Evolutionary conservation across 1,139 yeast species (phyloP).

Genomic region (Chernovozyma aurita): DNA sequence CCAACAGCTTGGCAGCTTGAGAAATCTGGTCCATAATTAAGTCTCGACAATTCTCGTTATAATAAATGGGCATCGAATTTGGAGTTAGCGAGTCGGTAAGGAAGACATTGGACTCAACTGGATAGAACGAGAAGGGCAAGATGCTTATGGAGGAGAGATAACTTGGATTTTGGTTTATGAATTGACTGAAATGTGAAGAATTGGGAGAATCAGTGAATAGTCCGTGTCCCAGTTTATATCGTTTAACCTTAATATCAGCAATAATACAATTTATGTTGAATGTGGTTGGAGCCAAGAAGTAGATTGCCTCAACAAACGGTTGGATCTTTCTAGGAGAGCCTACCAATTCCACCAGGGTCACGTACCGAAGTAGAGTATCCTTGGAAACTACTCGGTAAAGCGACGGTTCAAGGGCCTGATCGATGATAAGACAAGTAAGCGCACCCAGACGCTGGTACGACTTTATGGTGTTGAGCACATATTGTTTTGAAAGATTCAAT

Average conservation of each 20-base stretch:
- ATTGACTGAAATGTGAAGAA: not conserved
- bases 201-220: conserved; percentile 20
- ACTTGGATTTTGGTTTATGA: not conserved
- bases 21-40: conserved; percentile 56
- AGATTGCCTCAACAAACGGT: conserved; percentile 38
- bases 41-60: conserved; percentile 61
- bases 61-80: conserved; percentile 71
- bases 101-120: conserved; percentile 38
- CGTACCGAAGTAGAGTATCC: conserved; percentile 36
- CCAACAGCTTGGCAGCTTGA: conserved; percentile 57
- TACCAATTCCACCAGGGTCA: conserved; percentile 37
- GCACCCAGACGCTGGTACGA: conserved; percentile 29
- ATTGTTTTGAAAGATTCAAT: conserved; percentile 11
- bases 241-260: conserved; percentile 35
- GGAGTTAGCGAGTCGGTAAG: conserved; percentile 33
- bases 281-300: conserved; percentile 33
- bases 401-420: conserved; percentile 32
- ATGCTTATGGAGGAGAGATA: conserved; percentile 2
- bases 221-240: conserved; percentile 38
- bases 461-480: conserved; percentile 32
- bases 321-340: conserved; percentile 34
- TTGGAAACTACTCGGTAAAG: conserved; percentile 32
- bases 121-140: conserved; percentile 16
- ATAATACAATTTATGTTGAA: conserved; percentile 39
- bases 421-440: conserved; percentile 36